phyloP scores from a whole-genome alignment of 1,139 yeast species.

The Zygosaccharomyces sapae region DNA sequence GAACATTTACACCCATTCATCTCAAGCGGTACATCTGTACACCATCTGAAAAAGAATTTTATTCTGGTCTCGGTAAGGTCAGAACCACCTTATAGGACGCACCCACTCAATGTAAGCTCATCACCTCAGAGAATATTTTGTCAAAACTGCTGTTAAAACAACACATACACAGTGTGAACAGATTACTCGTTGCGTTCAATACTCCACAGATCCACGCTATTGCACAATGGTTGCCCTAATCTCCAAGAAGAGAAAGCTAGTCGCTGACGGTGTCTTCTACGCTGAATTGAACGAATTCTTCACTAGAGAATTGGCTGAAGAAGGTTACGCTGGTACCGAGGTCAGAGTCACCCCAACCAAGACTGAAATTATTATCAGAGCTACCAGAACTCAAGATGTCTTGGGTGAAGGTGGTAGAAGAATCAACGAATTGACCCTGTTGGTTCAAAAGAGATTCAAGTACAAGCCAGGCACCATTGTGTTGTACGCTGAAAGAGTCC shows the following conservation, averaged over 20 bases:
- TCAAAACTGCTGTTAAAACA: too few species aligned
- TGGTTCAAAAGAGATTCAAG: conserved; percentile 98
- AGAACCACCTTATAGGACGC: too few species aligned
- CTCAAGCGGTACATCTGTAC: too few species aligned
- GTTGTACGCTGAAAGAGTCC: conserved; percentile 98
- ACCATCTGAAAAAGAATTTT: too few species aligned
- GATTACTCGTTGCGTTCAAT: not conserved
- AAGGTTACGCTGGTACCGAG: conserved; percentile 99
- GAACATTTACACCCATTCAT: too few species aligned
- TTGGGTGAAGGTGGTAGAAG: conserved; percentile 99
- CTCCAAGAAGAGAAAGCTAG: conserved; percentile 85
- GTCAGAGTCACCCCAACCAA: conserved; percentile 98
- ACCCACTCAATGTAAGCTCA: too few species aligned
- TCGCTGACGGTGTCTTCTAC: conserved; percentile 99
- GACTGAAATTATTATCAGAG: conserved; percentile 98
- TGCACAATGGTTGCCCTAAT: conserved; percentile 57
- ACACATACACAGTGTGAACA: too few species aligned
- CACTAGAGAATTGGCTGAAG: conserved; percentile 99
- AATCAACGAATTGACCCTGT: conserved; percentile 97
- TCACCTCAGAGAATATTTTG: too few species aligned
- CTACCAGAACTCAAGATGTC: conserved; percentile 98
- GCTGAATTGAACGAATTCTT: conserved; percentile 99
- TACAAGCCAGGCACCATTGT: conserved; percentile 91
- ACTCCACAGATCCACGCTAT: conserved; percentile 6
- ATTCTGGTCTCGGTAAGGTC: too few species aligned